Percentiles rank a stretch among this genome's conserved stretches.
These are phyloP conservation scores for Scedosporium boydii DNA, from an alignment of 2,329 filamentous ascomycete species.

Conservation along the genomic window DNA sequence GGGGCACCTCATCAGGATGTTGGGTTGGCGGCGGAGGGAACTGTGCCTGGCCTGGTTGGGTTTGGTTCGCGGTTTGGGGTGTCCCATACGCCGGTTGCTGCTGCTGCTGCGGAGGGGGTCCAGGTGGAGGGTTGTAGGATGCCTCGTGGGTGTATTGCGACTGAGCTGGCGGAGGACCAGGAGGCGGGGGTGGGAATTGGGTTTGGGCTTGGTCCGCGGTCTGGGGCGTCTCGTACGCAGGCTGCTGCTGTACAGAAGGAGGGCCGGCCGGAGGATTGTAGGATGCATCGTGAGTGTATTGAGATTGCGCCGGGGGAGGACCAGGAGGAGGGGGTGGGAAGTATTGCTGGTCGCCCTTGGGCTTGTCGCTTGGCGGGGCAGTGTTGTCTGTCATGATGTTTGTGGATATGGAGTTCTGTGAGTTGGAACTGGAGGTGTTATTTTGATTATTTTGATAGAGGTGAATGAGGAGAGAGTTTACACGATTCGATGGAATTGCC, in stretches of 20 bases:
- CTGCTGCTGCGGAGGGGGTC: not conserved
- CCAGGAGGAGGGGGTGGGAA: slow-evolving; percentile 11
- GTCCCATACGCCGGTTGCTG: not conserved
- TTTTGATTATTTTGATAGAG: no score
- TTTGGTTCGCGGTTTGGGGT: slow-evolving; percentile 8
- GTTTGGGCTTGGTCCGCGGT: no score
- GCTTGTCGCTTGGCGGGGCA: not conserved
- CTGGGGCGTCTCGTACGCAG: no score
- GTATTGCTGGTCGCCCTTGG: slow-evolving; percentile 6
- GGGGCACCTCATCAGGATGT: slow-evolving; percentile 4
- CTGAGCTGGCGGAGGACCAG: not conserved
- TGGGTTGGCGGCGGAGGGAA: slow-evolving; percentile 8
- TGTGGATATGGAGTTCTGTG: not conserved
- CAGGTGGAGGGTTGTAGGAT: not conserved
- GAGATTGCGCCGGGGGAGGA: not conserved
- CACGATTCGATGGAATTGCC: no score
- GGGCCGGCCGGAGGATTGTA: no score
- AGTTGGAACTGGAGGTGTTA: no score
- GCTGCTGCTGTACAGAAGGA: no score
- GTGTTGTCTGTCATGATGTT: slow-evolving; percentile 6
- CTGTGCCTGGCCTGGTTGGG: slow-evolving; percentile 6
- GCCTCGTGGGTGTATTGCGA: not conserved
- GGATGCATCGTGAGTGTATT: not conserved
- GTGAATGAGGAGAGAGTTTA: no score
- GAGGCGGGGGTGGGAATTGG: no score